Percentiles rank a stretch among this genome's conserved stretches.
Conservation (phyloP, 2,329 filamentous ascomycete genomes). For the Meredithiella fracta region DNA sequence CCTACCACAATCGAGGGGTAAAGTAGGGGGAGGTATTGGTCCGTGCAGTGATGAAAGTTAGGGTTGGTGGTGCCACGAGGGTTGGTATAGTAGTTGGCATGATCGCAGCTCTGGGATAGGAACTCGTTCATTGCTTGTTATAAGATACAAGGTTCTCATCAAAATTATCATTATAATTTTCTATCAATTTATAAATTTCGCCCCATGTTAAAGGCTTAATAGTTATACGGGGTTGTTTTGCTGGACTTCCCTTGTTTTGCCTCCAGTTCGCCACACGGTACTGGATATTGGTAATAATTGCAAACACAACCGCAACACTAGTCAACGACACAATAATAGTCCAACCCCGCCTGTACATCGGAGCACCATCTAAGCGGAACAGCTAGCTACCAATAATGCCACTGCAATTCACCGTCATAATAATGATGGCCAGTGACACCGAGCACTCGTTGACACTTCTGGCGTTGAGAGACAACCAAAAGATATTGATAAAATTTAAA, state of each 20-base stretch:
- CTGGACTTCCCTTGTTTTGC: not conserved
- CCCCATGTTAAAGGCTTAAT: not conserved
- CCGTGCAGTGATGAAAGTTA: not conserved
- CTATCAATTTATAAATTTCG: not conserved
- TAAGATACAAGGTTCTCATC: no score
- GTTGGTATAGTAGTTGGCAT: no score
- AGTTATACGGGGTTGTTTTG: not conserved
- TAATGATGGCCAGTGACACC: constrained; percentile 21
- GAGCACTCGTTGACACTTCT: constrained; percentile 20
- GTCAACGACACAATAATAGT: constrained; percentile 18
- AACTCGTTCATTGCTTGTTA: no score
- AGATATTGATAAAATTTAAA: constrained; percentile 19
- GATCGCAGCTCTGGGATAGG: no score
- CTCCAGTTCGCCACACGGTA: constrained; percentile 14
- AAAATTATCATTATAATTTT: not conserved
- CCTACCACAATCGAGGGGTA: constrained; percentile 13
- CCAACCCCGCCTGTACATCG: constrained; percentile 20
- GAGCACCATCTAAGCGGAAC: constrained; percentile 20
- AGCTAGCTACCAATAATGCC: constrained; percentile 21
- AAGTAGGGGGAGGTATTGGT: constrained; percentile 8
- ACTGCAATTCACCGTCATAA: constrained; percentile 21
- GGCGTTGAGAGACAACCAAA: constrained; percentile 21
- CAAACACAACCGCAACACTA: constrained; percentile 17
- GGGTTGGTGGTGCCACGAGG: not conserved
- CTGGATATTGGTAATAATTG: constrained; percentile 17